Percentiles rank a stretch among this genome's conserved stretches.
Evolutionary conservation across 164 flowering plant genomes (phyloP).

Genomic region (Stephania yunnanensis): DNA sequence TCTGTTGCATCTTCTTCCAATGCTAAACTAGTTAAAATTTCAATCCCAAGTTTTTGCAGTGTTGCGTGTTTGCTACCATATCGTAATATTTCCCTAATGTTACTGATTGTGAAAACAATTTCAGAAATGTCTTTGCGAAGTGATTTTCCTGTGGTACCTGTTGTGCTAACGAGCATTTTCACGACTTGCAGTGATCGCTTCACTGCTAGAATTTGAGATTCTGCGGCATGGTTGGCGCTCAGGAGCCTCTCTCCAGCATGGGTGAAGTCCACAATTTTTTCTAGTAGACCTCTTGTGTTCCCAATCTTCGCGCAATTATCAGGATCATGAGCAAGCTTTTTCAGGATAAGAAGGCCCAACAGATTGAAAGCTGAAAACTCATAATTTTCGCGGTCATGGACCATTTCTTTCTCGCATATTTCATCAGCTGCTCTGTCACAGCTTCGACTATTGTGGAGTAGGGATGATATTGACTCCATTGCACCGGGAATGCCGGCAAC

Average conservation of each 20-base stretch:
- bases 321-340: constrained; percentile 78
- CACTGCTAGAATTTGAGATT: constrained; percentile 49
- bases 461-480: constrained; percentile 87
- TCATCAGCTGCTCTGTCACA: constrained; percentile 42
- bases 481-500: constrained; percentile 93
- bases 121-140: constrained; percentile 76
- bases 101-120: constrained; percentile 78
- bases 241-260: constrained; percentile 55
- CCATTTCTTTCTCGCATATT: constrained; percentile 43
- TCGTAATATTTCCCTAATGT: constrained; percentile 69
- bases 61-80: constrained; percentile 58
- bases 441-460: constrained; percentile 46
- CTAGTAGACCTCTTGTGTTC: constrained; percentile 73
- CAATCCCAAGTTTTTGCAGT: constrained; percentile 63
- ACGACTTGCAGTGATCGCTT: constrained; percentile 69
- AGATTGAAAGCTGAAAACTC: constrained; percentile 67
- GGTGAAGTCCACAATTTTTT: constrained; percentile 73
- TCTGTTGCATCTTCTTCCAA: constrained; percentile 75
- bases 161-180: constrained; percentile 72
- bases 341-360: constrained; percentile 74
- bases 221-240: constrained; percentile 32
- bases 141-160: constrained; percentile 67
- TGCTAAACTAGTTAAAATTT: constrained; percentile 68
- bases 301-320: constrained; percentile 94
- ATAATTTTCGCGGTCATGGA: constrained; percentile 39